These are phyloP conservation scores for Pythium sp. DNA, from an alignment of 352 stramenopile genomes.

Conservation along the genomic window DNA sequence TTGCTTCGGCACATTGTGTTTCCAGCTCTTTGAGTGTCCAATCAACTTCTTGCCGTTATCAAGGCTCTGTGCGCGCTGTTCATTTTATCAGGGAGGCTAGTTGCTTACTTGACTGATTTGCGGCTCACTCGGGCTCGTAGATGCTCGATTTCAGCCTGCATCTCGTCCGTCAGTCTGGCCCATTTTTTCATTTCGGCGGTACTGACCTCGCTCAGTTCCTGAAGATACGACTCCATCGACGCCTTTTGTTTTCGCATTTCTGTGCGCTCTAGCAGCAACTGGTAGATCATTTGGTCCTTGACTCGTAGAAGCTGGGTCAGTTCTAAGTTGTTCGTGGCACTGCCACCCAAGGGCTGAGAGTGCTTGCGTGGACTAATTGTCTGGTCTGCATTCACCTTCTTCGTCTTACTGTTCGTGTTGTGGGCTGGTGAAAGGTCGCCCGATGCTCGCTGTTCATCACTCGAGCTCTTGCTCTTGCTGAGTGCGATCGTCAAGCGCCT, in stretches of 20 bases:
- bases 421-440: neutral
- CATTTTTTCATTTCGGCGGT: conserved; percentile 84
- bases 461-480: neutral
- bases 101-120: neutral
- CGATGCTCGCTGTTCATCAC: neutral
- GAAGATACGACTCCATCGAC: conserved; percentile 47
- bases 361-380: neutral
- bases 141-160: conserved; percentile 75
- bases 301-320: conserved; percentile 45
- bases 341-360: neutral
- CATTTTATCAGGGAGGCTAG: neutral
- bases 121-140: conserved; percentile 31
- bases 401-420: neutral
- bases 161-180: conserved; percentile 75
- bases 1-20: too few species aligned
- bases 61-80: neutral
- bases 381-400: neutral
- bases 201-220: conserved; percentile 66
- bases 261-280: conserved; percentile 66
- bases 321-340: conserved; percentile 13
- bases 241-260: conserved; percentile 49
- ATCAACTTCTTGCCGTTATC: neutral
- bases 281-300: conserved; percentile 86
- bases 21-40: neutral
- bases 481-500: neutral